Conservation (phyloP, 768 basidiomycete species). For the Boletus bicolor region DNA sequence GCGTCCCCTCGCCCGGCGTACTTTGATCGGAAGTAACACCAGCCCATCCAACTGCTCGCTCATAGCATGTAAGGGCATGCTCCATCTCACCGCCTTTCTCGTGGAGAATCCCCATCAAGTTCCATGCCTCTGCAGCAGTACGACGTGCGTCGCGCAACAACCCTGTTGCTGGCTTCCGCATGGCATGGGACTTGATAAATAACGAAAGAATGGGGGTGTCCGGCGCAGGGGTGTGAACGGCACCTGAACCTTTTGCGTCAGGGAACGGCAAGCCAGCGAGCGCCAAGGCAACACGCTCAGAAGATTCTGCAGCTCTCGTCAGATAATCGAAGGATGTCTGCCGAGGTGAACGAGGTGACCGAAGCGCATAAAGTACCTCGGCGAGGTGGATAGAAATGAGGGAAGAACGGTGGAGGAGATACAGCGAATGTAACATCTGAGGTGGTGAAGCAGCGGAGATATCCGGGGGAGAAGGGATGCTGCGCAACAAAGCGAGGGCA, state of each 20-base stretch:
- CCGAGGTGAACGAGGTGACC: conserved; percentile 38
- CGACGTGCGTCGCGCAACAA: conserved; percentile 68
- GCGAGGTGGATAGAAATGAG: conserved; percentile 70
- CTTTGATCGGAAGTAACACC: conserved; percentile 41
- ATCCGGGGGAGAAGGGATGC: conserved; percentile 46
- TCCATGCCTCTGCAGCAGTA: conserved; percentile 74
- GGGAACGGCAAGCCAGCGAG: conserved; percentile 45
- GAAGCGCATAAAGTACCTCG: conserved; percentile 60
- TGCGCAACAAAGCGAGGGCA: conserved; percentile 52
- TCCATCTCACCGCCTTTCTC: conserved; percentile 40
- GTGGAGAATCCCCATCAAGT: conserved; percentile 63
- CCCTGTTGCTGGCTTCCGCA: conserved; percentile 52
- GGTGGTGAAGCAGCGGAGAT: conserved; percentile 47
- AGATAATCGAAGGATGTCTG: conserved; percentile 54
- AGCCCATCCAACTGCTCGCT: conserved; percentile 68
- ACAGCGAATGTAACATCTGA: conserved; percentile 60
- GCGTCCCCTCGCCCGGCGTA: conserved; percentile 48
- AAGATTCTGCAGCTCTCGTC: conserved; percentile 59
- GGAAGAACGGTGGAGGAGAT: conserved; percentile 70
- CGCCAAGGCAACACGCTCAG: conserved; percentile 58
- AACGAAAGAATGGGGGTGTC: conserved; percentile 39
- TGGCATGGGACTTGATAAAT: conserved; percentile 46
- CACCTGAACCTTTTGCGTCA: conserved; percentile 33
- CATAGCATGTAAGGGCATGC: conserved; percentile 58
- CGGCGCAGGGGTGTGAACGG: conserved; percentile 38